These are phyloP conservation scores for Yamadazyma tumulicola DNA, from an alignment of 805 yeast genomes.

Conservation along the genomic window DNA sequence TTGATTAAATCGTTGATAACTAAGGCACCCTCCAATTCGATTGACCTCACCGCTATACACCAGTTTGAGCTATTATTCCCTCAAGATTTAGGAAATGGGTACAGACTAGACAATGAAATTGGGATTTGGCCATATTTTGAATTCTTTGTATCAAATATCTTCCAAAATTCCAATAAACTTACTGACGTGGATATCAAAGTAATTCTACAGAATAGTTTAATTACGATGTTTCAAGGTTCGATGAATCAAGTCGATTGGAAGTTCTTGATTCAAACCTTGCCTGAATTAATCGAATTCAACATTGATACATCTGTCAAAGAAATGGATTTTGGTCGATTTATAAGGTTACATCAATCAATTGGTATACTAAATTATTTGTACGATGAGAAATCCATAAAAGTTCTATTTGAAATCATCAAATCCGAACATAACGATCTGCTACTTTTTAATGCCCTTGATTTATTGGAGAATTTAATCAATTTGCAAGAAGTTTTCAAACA, in stretches of 20 bases:
- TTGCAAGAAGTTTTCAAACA: conserved; percentile 40
- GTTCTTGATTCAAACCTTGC: conserved; percentile 38
- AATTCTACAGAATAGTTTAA: conserved; percentile 51
- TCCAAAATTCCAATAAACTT: conserved; percentile 48
- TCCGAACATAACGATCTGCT: conserved; percentile 51
- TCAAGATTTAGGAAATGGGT: conserved; percentile 53
- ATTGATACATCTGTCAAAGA: conserved; percentile 9
- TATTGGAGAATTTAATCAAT: conserved; percentile 35
- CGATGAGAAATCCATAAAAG: conserved; percentile 51
- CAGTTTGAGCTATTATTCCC: conserved; percentile 54
- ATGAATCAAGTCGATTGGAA: conserved; percentile 36
- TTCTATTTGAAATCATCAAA: conserved; percentile 55
- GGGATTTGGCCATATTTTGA: conserved; percentile 84
- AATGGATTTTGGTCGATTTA: conserved; percentile 24
- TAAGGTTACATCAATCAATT: conserved; percentile 69
- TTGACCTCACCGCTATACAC: conserved; percentile 15
- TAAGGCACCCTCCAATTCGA: conserved; percentile 26
- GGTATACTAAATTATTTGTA: conserved; percentile 61
- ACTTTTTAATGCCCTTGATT: conserved; percentile 21
- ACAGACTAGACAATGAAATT: conserved; percentile 43
- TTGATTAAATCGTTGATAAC: conserved; percentile 46
- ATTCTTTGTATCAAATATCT: conserved; percentile 62
- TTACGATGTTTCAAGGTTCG: conserved; percentile 47
- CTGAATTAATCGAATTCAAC: conserved; percentile 3
- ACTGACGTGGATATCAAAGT: conserved; percentile 28